Base-by-base conservation (phyloP, 345 rosid genomes). In the Gossypium australe region DNA sequence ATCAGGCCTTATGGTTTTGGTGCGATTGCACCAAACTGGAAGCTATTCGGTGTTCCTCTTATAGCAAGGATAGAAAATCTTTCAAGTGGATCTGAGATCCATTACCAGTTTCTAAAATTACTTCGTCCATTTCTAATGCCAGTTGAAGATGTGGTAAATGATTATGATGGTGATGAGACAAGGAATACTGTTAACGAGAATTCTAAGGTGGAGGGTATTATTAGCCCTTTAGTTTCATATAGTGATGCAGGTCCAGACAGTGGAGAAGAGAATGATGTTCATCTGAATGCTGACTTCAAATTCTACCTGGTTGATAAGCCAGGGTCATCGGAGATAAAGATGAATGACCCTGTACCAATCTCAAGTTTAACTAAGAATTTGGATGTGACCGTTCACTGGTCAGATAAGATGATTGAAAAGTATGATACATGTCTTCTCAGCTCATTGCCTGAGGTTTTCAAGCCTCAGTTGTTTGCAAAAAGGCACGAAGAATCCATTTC, bases 401-500 rank as follows among this genome's bases (percentile, higher is more conserved):
- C 86, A 4, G 83, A 82, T 72, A 81, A 78, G 70, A 82, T 83
- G 82, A 71, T 80, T 72, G 81, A 84, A 70, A 80, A 80, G 62
- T 90, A 85, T 73, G 87, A 87, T 49, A 66, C 76, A 1, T 25
- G 68, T 64, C 78, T 80, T 79, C 82, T 90, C 55, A 81, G 77
- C 77, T 73, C 82, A 44, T 83, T 87, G 74, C 85, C 88, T 11
- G 87, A 90, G 80, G 72, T 90, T 75, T 88, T 80, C 84, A 88
- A 62, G 82, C 80, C 77, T 56, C 86, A 79, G 70, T 76, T 64
- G 45, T 76, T 82, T 78, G 55, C 78, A 57, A 78, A 79, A 76
- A 84, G 74, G 81, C 86, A 85, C 53, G 87, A 82, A 77, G 94
- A 88, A 66, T 84, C 87, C 27, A 76, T 83, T 77, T 83, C 92